phyloP scores from a whole-genome alignment of 2,329 filamentous ascomycete genomes.

The Geosmithia flava region DNA sequence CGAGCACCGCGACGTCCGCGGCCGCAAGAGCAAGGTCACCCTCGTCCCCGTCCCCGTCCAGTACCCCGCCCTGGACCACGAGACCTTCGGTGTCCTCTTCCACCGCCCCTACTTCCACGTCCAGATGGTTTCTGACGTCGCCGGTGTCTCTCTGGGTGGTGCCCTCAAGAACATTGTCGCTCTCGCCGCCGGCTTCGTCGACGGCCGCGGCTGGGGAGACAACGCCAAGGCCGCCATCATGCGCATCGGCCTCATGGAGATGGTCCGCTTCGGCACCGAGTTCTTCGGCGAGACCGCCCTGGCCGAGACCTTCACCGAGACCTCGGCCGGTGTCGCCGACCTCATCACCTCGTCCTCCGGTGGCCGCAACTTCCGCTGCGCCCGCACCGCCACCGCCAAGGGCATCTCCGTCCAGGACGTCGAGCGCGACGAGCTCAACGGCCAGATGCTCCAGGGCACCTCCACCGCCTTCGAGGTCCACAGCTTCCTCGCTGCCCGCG shows the following conservation, averaged over 20 bases:
- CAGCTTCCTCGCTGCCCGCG: slow-evolving; percentile 69
- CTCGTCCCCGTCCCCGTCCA: slow-evolving; percentile 67
- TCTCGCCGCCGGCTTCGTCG: slow-evolving; percentile 86
- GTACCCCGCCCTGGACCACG: slow-evolving; percentile 78
- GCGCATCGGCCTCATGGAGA: slow-evolving; percentile 89
- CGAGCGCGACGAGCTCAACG: slow-evolving; percentile 81
- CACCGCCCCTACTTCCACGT: slow-evolving; percentile 97
- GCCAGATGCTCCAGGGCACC: slow-evolving; percentile 93
- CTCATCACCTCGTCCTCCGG: slow-evolving; percentile 88
- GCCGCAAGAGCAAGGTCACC: slow-evolving; percentile 53
- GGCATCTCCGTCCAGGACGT: slow-evolving; percentile 75
- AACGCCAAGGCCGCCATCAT: slow-evolving; percentile 99
- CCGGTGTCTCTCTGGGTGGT: slow-evolving; percentile 86
- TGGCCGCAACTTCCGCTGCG: slow-evolving; percentile 88
- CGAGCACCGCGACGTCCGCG: slow-evolving; percentile 57
- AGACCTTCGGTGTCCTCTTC: slow-evolving; percentile 75
- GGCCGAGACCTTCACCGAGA: slow-evolving; percentile 86
- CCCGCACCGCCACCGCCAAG: slow-evolving; percentile 73
- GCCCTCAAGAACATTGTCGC: slow-evolving; percentile 97
- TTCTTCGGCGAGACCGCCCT: slow-evolving; percentile 81
- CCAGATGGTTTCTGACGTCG: slow-evolving; percentile 86
- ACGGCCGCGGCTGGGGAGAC: slow-evolving; percentile 93
- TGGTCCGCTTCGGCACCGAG: slow-evolving; percentile 88
- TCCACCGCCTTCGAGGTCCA: slow-evolving; percentile 87
- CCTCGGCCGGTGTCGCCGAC: slow-evolving; percentile 89